These are phyloP conservation scores for Rosa multiflora DNA, from an alignment of 306 rosid genomes.

Conservation along the genomic window DNA sequence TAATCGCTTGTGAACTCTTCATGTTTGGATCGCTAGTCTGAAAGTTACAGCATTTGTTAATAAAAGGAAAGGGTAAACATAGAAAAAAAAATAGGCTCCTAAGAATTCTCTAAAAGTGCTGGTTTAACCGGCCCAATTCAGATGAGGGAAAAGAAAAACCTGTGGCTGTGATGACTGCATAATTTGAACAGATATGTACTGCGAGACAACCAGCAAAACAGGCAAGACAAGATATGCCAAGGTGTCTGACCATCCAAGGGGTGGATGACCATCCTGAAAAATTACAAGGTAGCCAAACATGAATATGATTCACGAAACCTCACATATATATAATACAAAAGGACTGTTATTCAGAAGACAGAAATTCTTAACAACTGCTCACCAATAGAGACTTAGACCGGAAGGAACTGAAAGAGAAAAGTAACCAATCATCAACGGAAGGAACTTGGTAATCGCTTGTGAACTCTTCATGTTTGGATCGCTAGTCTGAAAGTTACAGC, in stretches of 20 bases:
- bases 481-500: conserved; percentile 50
- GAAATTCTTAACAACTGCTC: conserved; percentile 32
- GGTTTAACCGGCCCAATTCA: conserved; percentile 17
- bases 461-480: conserved; percentile 95
- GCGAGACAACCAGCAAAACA: conserved; percentile 67
- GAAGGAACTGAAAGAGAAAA: conserved; percentile 99
- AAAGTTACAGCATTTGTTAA: conserved; percentile 21
- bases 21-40: conserved; percentile 84
- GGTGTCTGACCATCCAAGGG: conserved; percentile 99
- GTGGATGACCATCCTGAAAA: conserved; percentile 94
- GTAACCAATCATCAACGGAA: conserved; percentile 94
- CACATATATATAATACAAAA: neutral
- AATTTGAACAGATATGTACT: conserved; percentile 91
- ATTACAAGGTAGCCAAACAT: conserved; percentile 12
- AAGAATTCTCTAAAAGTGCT: conserved; percentile 5
- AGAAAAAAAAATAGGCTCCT: neutral
- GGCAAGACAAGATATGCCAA: conserved; percentile 97
- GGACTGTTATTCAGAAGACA: neutral
- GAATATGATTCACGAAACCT: neutral
- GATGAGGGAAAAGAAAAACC: conserved; percentile 53
- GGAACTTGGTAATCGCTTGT: conserved; percentile 72
- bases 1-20: conserved; percentile 84
- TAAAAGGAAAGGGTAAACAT: neutral
- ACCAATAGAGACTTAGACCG: conserved; percentile 99
- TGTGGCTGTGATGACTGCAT: conserved; percentile 96